Evolutionary conservation across 73 alveolate genomes (phyloP).

Genomic region (Blepharisma japonicum): DNA sequence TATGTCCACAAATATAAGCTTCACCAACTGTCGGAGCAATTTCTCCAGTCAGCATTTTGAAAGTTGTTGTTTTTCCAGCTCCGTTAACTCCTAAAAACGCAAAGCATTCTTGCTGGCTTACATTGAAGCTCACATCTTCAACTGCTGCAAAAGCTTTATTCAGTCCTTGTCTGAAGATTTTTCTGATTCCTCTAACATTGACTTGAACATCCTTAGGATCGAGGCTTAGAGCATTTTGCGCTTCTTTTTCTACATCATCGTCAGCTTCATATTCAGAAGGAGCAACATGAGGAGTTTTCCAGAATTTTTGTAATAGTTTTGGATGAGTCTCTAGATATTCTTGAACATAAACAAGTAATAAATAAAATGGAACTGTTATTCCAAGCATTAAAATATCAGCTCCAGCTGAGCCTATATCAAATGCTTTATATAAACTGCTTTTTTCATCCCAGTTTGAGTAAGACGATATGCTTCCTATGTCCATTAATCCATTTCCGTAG

Average conservation of each 20-base stretch:
- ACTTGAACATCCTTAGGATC: conserved; percentile 54
- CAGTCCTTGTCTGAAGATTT: conserved; percentile 32
- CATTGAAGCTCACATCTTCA: conserved; percentile 79
- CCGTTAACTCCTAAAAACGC: conserved; percentile 98
- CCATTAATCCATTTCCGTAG: conserved; percentile 77
- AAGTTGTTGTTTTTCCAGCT: conserved; percentile 98
- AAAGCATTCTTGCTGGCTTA: conserved; percentile 95
- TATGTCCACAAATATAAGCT: conserved; percentile 79
- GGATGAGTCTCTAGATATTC: conserved; percentile 46
- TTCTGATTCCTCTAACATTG: conserved; percentile 53
- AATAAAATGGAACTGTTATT: conserved; percentile 36
- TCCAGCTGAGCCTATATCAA: conserved; percentile 45
- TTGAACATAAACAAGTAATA: conserved; percentile 35
- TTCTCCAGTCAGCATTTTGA: conserved; percentile 93
- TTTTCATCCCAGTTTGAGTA: conserved; percentile 38
- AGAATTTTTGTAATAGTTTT: conserved; percentile 27
- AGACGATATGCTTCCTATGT: conserved; percentile 41
- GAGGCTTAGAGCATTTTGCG: conserved; percentile 25
- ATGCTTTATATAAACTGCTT: conserved; percentile 23
- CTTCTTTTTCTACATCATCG: conserved; percentile 58
- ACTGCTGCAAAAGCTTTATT: conserved; percentile 73
- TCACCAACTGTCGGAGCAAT: conserved; percentile 80
- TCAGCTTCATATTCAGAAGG: conserved; percentile 28
- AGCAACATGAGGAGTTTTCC: conserved; percentile 29
- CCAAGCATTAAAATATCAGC: conserved; percentile 38